Evolutionary conservation across 768 basidiomycete species (phyloP), one percentile per base, ranked within the genome.

Genomic region (Sarcodon aspratus): DNA sequence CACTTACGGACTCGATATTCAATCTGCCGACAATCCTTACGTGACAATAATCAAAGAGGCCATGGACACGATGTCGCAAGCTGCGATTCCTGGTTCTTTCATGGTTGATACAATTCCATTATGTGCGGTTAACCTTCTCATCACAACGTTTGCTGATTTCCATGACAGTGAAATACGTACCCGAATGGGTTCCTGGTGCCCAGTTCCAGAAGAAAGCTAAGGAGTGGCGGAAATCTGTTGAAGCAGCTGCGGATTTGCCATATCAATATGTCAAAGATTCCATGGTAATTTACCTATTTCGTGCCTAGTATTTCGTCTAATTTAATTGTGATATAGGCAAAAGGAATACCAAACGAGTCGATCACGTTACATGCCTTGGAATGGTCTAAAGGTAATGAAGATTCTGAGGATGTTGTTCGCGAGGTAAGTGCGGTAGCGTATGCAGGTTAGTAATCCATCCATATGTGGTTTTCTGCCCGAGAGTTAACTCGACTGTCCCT

Each of bases 291-390:
- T n/a, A 36, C 18, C 49, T 38, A 21, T 6, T 7, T 21, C 38
- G n/a, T 40, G 21, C 10, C 21, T 7, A 15, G n/a, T 40, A 21
- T n/a, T n/a, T 40, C n/a, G 10, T 10, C n/a, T 33, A 10, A 31
- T 21, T 40, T n/a, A 21, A 40, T 15, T 21, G 10, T 15, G 21
- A n/a, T 10, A 7, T 10, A 40, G 38, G 38, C 38, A 21, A 40
- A 40, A 5, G 5, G 4, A 6, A 5, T 40, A 7, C 5, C 38
- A 7, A 10, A n/a, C 5, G n/a, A 7, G 10, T 40, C 38, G 38
- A 6, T 40, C 38, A 21, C 21, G 5, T 69, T 68, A 1, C 78
- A 74, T 7, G 64, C 85, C 15, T 66, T 86, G n/a, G n/a, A n/a
- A 40, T 21, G n/a, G 10, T 21, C 38, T n/a, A 21, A 40, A 10